Evolutionary conservation across 331 rosid species (phyloP), one percentile per base, ranked within the genome.

Genomic region (Arachis monticola): DNA sequence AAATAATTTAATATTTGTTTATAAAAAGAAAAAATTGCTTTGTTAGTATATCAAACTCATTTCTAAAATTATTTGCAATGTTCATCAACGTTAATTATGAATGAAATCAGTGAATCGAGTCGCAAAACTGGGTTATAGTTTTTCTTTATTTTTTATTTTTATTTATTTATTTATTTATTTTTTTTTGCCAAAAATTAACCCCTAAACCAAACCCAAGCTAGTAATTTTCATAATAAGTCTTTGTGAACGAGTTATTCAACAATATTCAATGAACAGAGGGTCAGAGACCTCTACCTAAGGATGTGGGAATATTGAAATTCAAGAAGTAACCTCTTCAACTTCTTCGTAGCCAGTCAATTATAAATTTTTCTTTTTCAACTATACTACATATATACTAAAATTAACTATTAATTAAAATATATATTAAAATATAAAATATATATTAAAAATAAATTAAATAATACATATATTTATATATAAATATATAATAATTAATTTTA

Each of bases 221-320:
- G 7, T 7, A 42, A 2, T 50, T 62, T 38, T 62, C 10, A 3
- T 17, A 32, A 14, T 47, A 62, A 76, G 38, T 27, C 1, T 27
- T 30, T 59, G 14, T 1, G 17, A 5, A 46, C 2, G n/a, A 57
- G 10, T 10, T 44, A 30, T 47, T 59, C 55, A 50, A 67, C 75
- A 27, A 1, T 27, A 6, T 77, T 79, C 69, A 72, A 64, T 55
- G n/a, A 22, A 47, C 40, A 56, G 22, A 46, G 50, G 22, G 72
- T 64, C 72, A 74, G 10, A 52, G 67, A 76, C 13, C 60, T 30
- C 31, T 5, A 12, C 67, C 73, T 66, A 30, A 8, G 60, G 6
- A 31, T 11, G 13, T 64, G 60, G 60, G 55, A 53, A 51, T 38
- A 47, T 64, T 75, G 57, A 64, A 57, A 75, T 44, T 64, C 72